Base-by-base conservation (phyloP, 225 moss, liverwort and hornwort genomes). In the Bryoerythrophyllum caledonicum region DNA sequence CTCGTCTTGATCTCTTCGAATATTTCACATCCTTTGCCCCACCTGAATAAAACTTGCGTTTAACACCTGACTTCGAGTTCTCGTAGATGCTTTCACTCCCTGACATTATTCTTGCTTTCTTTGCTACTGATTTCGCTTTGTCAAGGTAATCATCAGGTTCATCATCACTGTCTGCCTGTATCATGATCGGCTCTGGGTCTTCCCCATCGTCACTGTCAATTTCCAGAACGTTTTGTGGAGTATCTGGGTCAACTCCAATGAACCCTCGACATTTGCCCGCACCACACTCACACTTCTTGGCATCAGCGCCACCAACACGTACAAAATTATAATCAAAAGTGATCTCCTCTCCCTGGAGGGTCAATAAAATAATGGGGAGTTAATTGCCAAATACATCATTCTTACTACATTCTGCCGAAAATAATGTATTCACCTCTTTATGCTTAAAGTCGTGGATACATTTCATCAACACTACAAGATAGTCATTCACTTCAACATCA, bases 241-340 rank as follows among this genome's bases (percentile, higher is more conserved):
- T 91, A 58, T 86, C 78, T 76, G 91, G 91, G 81, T 93, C 91
- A 55, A 90, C 91, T 72, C 93, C 93, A 83, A 93, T 93, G 63
- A 84, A 93, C 12, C 93, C 93, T 65, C 91, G 88, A 87, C 93
- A 93, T 49, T 78, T 87, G 38, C 76, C 26, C 70, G 93, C 84
- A 71, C 91, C 90, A 84, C 93, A 93, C 79, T 93, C 91, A 52
- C 93, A 93, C 79, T 91, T 93, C 79, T 93, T 93, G 23, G 93
- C 93, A 80, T 89, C 91, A 79, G 93, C 91, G 26, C 93, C 93
- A 74, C 89, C 87, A 52, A 91, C 91, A 78, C 93, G 84, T 53
- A 91, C 93, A 72, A 88, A 93, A 71, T 93, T 93, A 72, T 93
- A 93, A 75, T 93, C 91, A 73, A 93, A 93, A 9, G 93, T 93